phyloP scores from a whole-genome alignment of 768 basidiomycete genomes.

The Kwoniella heveanensis region DNA sequence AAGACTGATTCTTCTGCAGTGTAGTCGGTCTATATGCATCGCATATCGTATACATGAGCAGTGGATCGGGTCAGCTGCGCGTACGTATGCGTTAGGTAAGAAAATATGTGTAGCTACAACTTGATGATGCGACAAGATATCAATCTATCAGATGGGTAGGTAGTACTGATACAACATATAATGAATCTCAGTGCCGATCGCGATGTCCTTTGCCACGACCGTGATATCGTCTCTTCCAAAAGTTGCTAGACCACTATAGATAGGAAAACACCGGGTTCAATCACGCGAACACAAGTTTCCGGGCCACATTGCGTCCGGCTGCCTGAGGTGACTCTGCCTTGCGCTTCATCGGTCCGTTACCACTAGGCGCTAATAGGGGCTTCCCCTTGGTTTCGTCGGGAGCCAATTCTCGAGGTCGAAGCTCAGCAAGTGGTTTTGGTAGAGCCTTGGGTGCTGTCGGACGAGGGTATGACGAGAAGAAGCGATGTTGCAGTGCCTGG shows the following conservation, averaged over 20 bases:
- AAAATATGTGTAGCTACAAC: too few species aligned
- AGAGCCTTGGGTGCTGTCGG: conserved; percentile 86
- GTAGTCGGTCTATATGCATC: background rate
- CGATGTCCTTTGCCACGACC: too few species aligned
- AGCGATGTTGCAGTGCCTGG: conserved; percentile 82
- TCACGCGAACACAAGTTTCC: conserved; percentile 35
- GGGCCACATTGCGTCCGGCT: conserved; percentile 23
- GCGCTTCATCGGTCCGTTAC: conserved; percentile 36
- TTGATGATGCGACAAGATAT: too few species aligned
- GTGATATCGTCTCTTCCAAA: conserved; percentile 37
- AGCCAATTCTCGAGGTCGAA: conserved; percentile 61
- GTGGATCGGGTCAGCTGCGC: too few species aligned
- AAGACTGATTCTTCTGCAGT: background rate
- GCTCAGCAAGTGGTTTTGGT: conserved; percentile 65
- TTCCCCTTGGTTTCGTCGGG: conserved; percentile 55
- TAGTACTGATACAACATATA: background rate
- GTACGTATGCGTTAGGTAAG: too few species aligned
- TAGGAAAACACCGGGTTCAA: background rate
- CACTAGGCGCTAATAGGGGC: conserved; percentile 24
- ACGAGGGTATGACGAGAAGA: conserved; percentile 81
- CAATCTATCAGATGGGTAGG: too few species aligned
- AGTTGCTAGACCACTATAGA: background rate
- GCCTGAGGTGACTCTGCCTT: conserved; percentile 42
- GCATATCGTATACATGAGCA: too few species aligned
- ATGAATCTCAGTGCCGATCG: too few species aligned